Base-by-base conservation (phyloP, 2,329 filamentous ascomycete genomes). In the Trichoderma sp. region DNA sequence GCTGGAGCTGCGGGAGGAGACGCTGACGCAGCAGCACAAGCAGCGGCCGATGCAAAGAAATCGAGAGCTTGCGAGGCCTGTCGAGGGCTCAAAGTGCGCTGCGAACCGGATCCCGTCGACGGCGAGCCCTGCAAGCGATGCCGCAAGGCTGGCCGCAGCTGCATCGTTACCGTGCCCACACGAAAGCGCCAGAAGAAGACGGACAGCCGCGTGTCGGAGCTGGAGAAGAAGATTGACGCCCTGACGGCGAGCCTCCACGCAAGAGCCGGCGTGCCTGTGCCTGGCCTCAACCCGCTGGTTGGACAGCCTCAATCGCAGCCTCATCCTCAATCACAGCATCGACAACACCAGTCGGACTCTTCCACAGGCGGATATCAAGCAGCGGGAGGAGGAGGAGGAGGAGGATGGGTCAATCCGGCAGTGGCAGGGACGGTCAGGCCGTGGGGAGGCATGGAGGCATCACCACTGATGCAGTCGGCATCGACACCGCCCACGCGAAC, bases 161-260 rank as follows among this genome's bases (percentile, higher is more conserved):
- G 94, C 78, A 83, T 95, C 53, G 91, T 95, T 73, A 97, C 93
- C 1, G 88, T 90, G 74, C 93, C 88, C 15, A 88, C 85, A 34
- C 80, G 93, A 53, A 97, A 97, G 82, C 87, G 94, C 58, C 93
- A 95, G 84, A 97, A 95, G 85, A 97, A 97, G 85, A 94, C 93
- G 68, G 95, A 97, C 79, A 95, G 90, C 75, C 88, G 94, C 66
- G 94, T 98, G 13, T 92, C 94, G 9, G 94, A 97, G 84, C 85
- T 98, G 66, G 94, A 97, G 84, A 94, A 92, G 85, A 97, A 97
- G 84, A 95, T 97, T 74, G 94, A 97, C 83, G 93, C 92, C 9
- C 80, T 97, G 79, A 97, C 93, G 8, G 93, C 93, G 7, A 94
- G 90, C 43, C 79, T 97, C 74, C 91, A 93, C 59, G 89, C 92